Conservation (phyloP, 345 rosid species). For the Eucalyptus tenuipes region DNA sequence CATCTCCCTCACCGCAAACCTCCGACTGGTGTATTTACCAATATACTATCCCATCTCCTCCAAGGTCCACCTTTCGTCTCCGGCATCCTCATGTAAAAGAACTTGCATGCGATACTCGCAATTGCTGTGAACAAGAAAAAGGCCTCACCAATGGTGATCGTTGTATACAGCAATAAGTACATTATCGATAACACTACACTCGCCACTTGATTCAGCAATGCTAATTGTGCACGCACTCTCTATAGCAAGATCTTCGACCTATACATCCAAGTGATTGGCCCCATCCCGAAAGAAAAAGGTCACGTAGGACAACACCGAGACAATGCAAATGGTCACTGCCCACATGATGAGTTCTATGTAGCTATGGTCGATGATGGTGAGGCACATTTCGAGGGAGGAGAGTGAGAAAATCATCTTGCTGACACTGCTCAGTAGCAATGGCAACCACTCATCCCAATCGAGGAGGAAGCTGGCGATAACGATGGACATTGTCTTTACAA, state of each 20-base stretch:
- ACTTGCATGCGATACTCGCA: not conserved
- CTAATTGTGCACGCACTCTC: not conserved
- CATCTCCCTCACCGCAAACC: not conserved
- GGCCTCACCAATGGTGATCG: not conserved
- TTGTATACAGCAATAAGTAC: not conserved
- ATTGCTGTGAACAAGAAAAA: not conserved
- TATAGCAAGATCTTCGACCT: not conserved
- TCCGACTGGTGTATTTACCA: not conserved
- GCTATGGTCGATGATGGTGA: not conserved
- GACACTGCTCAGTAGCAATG: not conserved
- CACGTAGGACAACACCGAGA: not conserved
- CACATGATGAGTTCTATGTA: too few relatives aligned
- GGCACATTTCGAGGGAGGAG: not conserved
- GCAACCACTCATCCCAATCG: accelerated
- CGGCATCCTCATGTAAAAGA: not conserved
- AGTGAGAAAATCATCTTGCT: not conserved
- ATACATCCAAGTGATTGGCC: not conserved
- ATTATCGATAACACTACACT: not conserved
- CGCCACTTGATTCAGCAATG: not conserved
- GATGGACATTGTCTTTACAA: not conserved
- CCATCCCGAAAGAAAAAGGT: not conserved
- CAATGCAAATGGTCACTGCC: not conserved
- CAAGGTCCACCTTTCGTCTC: not conserved
- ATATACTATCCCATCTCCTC: not conserved
- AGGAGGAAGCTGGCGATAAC: not conserved